phyloP scores from a whole-genome alignment of 1,284 basidiomycete species.

The Trichosporon inkin region DNA sequence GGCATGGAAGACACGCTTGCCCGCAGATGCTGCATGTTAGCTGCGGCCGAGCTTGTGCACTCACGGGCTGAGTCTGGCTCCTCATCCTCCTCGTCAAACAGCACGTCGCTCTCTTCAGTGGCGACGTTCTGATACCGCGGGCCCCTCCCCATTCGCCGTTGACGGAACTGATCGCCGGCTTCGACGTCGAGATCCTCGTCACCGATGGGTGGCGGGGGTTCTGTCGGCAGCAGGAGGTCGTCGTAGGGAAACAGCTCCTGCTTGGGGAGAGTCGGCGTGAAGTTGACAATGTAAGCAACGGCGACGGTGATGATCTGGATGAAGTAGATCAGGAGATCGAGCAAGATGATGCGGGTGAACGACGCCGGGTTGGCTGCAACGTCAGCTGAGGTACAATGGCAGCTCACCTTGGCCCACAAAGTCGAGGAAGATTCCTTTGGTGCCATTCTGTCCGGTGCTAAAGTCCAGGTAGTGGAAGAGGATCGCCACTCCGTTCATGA shows the following conservation, averaged over 20 bases:
- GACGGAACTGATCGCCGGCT: constrained; percentile 20
- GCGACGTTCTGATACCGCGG: constrained; percentile 23
- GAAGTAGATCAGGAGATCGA: constrained; percentile 40
- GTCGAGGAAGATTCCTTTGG: constrained; percentile 42
- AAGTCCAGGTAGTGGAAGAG: constrained; percentile 42
- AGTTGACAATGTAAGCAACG: constrained; percentile 36
- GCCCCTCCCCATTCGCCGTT: constrained; percentile 20
- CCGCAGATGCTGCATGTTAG: constrained; percentile 10
- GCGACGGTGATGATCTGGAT: constrained; percentile 38
- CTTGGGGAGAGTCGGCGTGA: constrained; percentile 22
- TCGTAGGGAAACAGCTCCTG: constrained; percentile 35
- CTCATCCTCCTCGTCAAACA: constrained; percentile 35
- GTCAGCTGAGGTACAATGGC: not conserved
- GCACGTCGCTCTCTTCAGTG: constrained; percentile 23
- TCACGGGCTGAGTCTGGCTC: constrained; percentile 4
- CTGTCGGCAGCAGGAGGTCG: constrained; percentile 39
- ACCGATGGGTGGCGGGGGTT: not conserved
- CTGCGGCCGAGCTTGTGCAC: not conserved
- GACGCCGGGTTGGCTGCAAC: constrained; percentile 34
- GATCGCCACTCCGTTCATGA: constrained; percentile 32
- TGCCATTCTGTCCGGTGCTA: constrained; percentile 29
- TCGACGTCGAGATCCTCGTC: constrained; percentile 21
- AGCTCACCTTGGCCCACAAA: constrained; percentile 46
- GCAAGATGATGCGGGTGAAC: constrained; percentile 34
- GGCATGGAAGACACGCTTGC: not conserved